These are phyloP conservation scores for Phallus indusiatus DNA, from an alignment of 768 basidiomycete species.

Conservation along the genomic window DNA sequence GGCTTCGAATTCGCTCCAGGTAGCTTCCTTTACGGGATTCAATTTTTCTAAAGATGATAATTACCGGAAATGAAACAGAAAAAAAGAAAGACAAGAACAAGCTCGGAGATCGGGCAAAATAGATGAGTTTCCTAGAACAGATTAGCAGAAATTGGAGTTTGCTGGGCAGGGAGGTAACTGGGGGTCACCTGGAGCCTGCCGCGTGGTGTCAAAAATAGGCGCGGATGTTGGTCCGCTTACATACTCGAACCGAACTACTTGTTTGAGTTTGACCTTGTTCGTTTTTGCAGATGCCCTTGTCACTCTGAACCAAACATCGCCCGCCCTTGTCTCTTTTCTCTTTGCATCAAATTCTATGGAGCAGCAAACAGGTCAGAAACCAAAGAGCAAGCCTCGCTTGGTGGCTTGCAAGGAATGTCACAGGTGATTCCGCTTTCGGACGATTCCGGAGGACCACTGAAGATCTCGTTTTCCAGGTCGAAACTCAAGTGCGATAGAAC, in stretches of 20 bases:
- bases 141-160: not conserved
- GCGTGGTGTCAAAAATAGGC: not conserved
- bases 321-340: not conserved
- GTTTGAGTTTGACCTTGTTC: not conserved
- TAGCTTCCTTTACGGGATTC: no score
- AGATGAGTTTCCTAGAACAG: not conserved
- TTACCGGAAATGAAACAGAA: not conserved
- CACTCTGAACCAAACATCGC: not conserved
- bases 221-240: not conserved
- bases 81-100: not conserved
- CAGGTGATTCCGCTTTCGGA: not conserved
- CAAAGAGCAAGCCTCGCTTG: constrained; percentile 7
- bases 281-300: not conserved
- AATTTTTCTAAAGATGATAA: not conserved
- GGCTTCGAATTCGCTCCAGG: no score
- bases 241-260: not conserved
- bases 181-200: not conserved
- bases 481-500: constrained; percentile 8
- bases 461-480: not conserved
- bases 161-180: not conserved
- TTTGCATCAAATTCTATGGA: not conserved
- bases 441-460: not conserved
- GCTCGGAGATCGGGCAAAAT: not conserved
- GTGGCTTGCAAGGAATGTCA: constrained; percentile 8
- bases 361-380: not conserved